Percentiles rank a stretch among this genome's conserved stretches.
phyloP scores from a whole-genome alignment of 164 flowering plant species.

The Liquidambar formosana region DNA sequence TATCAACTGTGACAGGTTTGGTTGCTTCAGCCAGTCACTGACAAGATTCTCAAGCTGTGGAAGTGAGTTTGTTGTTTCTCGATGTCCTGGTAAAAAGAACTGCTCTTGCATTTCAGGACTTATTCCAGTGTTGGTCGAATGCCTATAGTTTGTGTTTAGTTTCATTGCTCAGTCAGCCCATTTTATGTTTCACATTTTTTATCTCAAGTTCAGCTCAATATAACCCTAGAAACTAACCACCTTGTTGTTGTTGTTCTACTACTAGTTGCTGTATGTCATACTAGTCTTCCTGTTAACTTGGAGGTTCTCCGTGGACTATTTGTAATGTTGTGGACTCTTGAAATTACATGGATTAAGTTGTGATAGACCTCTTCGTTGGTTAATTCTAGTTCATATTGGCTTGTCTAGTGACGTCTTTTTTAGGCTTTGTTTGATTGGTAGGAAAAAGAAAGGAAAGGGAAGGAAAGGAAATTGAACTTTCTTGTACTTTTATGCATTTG shows the following conservation, averaged over 20 bases:
- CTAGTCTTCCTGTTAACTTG: neutral
- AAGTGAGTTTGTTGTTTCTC: conserved; percentile 32
- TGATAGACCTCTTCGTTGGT: no score
- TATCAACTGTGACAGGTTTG: conserved; percentile 51
- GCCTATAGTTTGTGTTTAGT: neutral
- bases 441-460: no score
- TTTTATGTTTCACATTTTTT: neutral
- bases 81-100: neutral
- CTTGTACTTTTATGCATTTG: no score
- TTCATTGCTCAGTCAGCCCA: neutral
- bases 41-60: conserved; percentile 71
- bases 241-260: neutral
- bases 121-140: neutral
- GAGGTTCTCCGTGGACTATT: neutral
- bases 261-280: neutral
- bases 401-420: no score
- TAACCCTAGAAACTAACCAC: conserved; percentile 7
- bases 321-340: neutral
- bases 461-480: no score
- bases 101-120: conserved; percentile 3
- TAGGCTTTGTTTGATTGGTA: no score
- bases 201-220: neutral
- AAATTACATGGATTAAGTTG: no score
- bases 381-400: no score
- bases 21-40: conserved; percentile 80